These are phyloP conservation scores for Cardamine resedifolia DNA, from an alignment of 345 rosid species.

Conservation along the genomic window DNA sequence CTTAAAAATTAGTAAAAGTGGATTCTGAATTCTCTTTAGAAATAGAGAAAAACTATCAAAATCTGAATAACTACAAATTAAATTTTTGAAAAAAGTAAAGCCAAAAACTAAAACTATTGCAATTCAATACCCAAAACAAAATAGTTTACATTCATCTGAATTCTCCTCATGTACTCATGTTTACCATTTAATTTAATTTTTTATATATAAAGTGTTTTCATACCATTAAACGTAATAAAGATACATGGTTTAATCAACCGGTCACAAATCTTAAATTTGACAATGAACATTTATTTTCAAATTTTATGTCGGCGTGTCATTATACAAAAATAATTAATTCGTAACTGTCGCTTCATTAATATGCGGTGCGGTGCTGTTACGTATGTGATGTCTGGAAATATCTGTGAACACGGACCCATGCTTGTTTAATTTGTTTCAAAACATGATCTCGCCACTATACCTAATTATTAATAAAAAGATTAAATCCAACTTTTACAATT, in stretches of 20 bases:
- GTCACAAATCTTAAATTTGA: not conserved
- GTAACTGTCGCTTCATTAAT: conserved; percentile 23
- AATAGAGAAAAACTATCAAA: too few relatives aligned
- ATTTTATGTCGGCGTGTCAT: not conserved
- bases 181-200: too few relatives aligned
- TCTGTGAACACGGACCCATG: conserved; percentile 19
- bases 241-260: not conserved
- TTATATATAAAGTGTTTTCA: too few relatives aligned
- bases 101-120: too few relatives aligned
- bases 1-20: too few relatives aligned
- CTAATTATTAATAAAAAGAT: not conserved
- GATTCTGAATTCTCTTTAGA: too few relatives aligned
- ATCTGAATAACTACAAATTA: too few relatives aligned
- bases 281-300: not conserved
- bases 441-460: conserved; percentile 29
- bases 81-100: too few relatives aligned
- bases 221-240: not conserved
- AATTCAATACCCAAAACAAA: too few relatives aligned
- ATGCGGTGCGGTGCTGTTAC: conserved; percentile 30
- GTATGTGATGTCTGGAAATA: conserved; percentile 24
- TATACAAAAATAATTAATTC: not conserved
- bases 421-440: conserved; percentile 7
- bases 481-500: conserved; percentile 3
- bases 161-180: too few relatives aligned
- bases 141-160: too few relatives aligned